Evolutionary conservation across 352 stramenopile species (phyloP).

Genomic region (Globisporangium carolinianum): DNA sequence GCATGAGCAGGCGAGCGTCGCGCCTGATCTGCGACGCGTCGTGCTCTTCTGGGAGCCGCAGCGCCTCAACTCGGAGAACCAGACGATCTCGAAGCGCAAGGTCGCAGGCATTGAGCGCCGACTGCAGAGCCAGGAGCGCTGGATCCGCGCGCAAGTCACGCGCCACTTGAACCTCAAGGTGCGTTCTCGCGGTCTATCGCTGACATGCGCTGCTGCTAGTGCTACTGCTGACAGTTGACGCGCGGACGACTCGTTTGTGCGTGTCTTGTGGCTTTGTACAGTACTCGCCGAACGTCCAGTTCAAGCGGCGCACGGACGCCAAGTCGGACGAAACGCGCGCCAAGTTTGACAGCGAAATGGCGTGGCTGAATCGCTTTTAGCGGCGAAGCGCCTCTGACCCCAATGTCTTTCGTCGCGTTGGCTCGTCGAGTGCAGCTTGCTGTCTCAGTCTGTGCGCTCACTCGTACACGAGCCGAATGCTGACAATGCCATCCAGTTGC

Average conservation of each 20-base stretch:
- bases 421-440: no score
- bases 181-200: background rate
- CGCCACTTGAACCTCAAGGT: slow-evolving; percentile 80
- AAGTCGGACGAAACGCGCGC: slow-evolving; percentile 55
- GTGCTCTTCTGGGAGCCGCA: slow-evolving; percentile 71
- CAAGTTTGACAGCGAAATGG: slow-evolving; percentile 73
- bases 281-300: slow-evolving; percentile 74
- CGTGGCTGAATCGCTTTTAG: slow-evolving; percentile 60
- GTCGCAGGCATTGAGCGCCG: slow-evolving; percentile 50
- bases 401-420: background rate
- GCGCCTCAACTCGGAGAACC: slow-evolving; percentile 60
- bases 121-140: slow-evolving; percentile 56
- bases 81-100: slow-evolving; percentile 73
- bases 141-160: slow-evolving; percentile 61
- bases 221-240: background rate
- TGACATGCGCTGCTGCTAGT: background rate
- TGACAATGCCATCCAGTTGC: no score
- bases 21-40: slow-evolving; percentile 54
- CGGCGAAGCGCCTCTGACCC: background rate
- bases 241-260: background rate
- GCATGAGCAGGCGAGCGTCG: slow-evolving; percentile 43
- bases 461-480: no score
- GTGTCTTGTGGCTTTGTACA: slow-evolving; percentile 8
- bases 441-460: no score
- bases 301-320: slow-evolving; percentile 60